These are phyloP conservation scores for Euphorbia peplus DNA, from an alignment of 345 rosid species.

Conservation along the genomic window DNA sequence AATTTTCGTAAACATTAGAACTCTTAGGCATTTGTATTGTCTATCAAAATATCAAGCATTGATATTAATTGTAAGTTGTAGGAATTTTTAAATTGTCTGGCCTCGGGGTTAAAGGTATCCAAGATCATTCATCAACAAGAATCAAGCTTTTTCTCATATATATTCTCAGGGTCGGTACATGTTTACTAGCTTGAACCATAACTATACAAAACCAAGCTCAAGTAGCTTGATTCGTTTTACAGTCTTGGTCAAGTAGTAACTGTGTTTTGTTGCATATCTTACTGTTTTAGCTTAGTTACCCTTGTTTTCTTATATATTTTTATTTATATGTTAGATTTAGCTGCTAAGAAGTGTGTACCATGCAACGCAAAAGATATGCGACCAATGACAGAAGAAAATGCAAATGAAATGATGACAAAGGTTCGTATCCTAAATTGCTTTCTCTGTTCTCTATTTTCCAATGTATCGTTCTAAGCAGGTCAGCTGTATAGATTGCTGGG, in stretches of 20 bases:
- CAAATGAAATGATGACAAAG: constrained; percentile 50
- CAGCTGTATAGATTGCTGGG: constrained; percentile 51
- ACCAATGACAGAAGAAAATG: constrained; percentile 79
- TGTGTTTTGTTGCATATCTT: background rate
- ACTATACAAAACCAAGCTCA: background rate
- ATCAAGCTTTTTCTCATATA: background rate
- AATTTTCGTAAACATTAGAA: no score
- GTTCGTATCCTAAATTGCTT: constrained; percentile 31
- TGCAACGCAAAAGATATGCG: constrained; percentile 75
- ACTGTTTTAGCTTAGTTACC: constrained; percentile 1
- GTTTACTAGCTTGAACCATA: background rate
- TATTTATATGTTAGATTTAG: constrained; percentile 49
- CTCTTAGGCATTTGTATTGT: no score
- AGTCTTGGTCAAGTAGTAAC: background rate
- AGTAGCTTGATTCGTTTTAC: background rate
- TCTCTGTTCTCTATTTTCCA: background rate
- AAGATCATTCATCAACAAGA: background rate
- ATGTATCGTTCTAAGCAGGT: constrained; percentile 6
- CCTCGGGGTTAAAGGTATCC: background rate
- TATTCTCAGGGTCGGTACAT: background rate
- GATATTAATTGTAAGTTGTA: no score
- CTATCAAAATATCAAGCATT: no score
- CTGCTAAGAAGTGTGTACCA: constrained; percentile 78
- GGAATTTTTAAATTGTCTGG: no score
- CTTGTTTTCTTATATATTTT: constrained; percentile 10